Percentiles rank a stretch among this genome's conserved stretches.
Evolutionary conservation across 1,284 basidiomycete species (phyloP).

Genomic region (Volvariella surrecta): DNA sequence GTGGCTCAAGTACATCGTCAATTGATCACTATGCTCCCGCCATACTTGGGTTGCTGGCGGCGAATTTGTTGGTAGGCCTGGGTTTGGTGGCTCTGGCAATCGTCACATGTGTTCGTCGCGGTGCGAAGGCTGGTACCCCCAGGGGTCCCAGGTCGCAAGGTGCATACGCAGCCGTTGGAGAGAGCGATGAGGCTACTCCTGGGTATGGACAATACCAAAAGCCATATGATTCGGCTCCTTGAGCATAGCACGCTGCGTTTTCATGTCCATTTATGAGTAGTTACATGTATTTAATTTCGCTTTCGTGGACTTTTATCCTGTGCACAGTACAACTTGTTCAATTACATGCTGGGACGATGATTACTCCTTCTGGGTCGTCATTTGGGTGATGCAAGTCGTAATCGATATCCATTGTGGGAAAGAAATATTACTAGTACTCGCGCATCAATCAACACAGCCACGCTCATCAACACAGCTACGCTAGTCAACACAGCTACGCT

Average conservation of each 20-base stretch:
- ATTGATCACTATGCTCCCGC: slow-evolving; percentile 17
- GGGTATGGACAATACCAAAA: background rate
- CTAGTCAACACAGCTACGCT: too few species aligned
- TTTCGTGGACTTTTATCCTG: too few species aligned
- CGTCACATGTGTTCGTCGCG: slow-evolving; percentile 15
- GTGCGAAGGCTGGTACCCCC: background rate
- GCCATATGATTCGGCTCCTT: background rate
- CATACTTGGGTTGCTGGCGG: slow-evolving; percentile 18
- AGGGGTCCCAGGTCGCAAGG: background rate
- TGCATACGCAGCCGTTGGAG: background rate
- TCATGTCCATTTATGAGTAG: too few species aligned
- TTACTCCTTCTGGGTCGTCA: too few species aligned
- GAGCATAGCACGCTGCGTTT: background rate
- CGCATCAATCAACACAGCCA: too few species aligned
- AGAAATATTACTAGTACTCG: too few species aligned
- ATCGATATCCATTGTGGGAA: too few species aligned
- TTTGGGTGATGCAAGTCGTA: too few species aligned
- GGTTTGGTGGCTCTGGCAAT: slow-evolving; percentile 15
- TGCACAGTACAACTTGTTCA: too few species aligned
- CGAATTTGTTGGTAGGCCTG: slow-evolving; percentile 19
- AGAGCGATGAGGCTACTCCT: background rate
- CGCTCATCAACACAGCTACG: too few species aligned
- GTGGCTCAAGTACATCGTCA: background rate
- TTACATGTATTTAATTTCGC: too few species aligned
- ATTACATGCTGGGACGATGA: too few species aligned